Evolutionary conservation across 768 basidiomycete genomes (phyloP).

Genomic region (Lentinula detonsa): DNA sequence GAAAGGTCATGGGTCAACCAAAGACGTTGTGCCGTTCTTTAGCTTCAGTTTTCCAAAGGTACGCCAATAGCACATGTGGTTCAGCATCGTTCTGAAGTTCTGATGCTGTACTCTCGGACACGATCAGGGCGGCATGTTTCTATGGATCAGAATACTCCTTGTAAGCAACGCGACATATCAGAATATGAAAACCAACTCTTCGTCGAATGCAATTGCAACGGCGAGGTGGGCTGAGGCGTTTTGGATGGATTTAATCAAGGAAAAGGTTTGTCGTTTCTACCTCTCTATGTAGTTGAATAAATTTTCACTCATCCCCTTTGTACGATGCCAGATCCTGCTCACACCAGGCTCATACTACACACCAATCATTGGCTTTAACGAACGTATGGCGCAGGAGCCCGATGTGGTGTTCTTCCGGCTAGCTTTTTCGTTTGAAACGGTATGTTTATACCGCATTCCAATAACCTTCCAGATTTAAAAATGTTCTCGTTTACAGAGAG

Average conservation of each 20-base stretch:
- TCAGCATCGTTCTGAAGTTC: background rate
- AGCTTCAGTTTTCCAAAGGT: slow-evolving; percentile 8
- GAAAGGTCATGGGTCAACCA: background rate
- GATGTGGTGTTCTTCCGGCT: slow-evolving; percentile 4
- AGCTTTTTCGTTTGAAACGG: slow-evolving; percentile 6
- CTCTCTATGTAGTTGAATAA: too few relatives aligned
- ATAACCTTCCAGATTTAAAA: background rate
- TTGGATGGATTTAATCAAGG: slow-evolving; percentile 9
- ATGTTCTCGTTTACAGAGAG: background rate
- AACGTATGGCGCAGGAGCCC: background rate
- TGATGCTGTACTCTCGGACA: background rate
- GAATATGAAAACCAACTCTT: slow-evolving; percentile 5
- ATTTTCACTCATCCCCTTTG: background rate
- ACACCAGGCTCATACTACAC: slow-evolving; percentile 11
- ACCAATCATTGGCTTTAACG: background rate
- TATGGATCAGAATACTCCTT: slow-evolving; percentile 44
- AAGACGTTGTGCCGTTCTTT: background rate
- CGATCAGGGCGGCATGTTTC: slow-evolving; percentile 54
- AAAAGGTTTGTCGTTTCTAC: slow-evolving; percentile 1
- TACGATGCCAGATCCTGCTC: slow-evolving; percentile 4
- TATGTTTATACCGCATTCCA: slow-evolving; percentile 2
- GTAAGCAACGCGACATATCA: slow-evolving; percentile 34
- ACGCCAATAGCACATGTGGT: background rate
- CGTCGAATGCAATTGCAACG: background rate
- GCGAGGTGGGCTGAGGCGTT: slow-evolving; percentile 4